These are phyloP conservation scores for Coriolopsis trogii DNA, from an alignment of 1,284 basidiomycete species.

Conservation along the genomic window DNA sequence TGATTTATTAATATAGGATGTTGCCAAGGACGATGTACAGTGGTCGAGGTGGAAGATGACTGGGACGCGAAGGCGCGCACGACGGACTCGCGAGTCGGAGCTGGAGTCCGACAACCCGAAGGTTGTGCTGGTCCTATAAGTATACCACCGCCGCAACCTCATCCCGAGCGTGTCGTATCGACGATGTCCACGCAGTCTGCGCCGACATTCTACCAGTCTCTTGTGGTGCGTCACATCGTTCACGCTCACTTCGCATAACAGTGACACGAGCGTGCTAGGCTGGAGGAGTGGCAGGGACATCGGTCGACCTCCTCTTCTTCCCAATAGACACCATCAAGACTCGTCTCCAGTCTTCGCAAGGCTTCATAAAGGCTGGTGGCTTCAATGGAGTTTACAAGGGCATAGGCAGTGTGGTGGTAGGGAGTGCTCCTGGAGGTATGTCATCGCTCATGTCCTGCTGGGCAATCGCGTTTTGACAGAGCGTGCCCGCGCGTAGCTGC, in stretches of 20 bases:
- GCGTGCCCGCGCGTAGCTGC: conserved; percentile 61
- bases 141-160: no score
- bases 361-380: conserved; percentile 87
- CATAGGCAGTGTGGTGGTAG: conserved; percentile 92
- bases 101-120: no score
- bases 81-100: conserved; percentile 6
- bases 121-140: no score
- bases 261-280: conserved; percentile 51
- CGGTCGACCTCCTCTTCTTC: conserved; percentile 94
- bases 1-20: no score
- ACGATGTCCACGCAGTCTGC: conserved; percentile 19
- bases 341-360: conserved; percentile 86
- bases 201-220: conserved; percentile 34
- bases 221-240: conserved; percentile 25
- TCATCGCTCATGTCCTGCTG: conserved; percentile 5
- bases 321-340: conserved; percentile 98
- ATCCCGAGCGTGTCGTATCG: neutral
- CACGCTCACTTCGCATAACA: neutral
- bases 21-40: no score
- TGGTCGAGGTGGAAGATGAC: conserved; percentile 2
- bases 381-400: conserved; percentile 95
- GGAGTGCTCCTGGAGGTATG: conserved; percentile 94
- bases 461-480: neutral
- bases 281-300: conserved; percentile 85
- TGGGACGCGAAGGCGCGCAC: conserved; percentile 1